phyloP scores from a whole-genome alignment of 2,329 filamentous ascomycete species.

The Trichoderma aggressivum region DNA sequence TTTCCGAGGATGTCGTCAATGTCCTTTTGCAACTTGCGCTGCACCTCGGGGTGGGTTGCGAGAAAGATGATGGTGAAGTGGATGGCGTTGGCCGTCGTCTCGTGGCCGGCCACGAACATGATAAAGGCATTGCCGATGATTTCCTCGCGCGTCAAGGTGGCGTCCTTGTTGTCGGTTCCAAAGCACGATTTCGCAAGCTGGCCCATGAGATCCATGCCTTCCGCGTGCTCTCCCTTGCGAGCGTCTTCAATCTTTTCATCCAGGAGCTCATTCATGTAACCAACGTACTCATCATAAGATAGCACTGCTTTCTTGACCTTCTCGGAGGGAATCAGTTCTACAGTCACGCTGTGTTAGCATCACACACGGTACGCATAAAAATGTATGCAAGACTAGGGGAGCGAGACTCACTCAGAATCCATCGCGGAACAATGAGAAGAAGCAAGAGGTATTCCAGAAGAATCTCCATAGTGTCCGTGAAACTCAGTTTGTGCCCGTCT shows the following conservation, averaged over 20 bases:
- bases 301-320: slow-evolving; percentile 49
- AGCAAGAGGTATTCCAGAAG: slow-evolving; percentile 62
- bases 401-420: slow-evolving; percentile 47
- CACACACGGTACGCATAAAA: not conserved
- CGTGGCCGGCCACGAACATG: slow-evolving; percentile 71
- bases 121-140: slow-evolving; percentile 71
- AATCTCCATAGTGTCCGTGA: slow-evolving; percentile 58
- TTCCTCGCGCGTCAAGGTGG: slow-evolving; percentile 56
- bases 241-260: slow-evolving; percentile 53
- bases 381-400: not conserved
- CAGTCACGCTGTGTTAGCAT: not conserved
- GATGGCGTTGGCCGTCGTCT: slow-evolving; percentile 73
- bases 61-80: slow-evolving; percentile 69
- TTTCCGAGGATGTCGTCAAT: slow-evolving; percentile 63
- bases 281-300: slow-evolving; percentile 60
- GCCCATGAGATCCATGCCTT: slow-evolving; percentile 53
- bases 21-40: slow-evolving; percentile 65
- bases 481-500: slow-evolving; percentile 60
- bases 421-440: slow-evolving; percentile 57
- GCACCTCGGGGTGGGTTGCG: slow-evolving; percentile 61
- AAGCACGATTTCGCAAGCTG: slow-evolving; percentile 46
- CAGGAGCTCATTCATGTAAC: slow-evolving; percentile 69
- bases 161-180: slow-evolving; percentile 27
- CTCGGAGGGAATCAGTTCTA: slow-evolving; percentile 48
- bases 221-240: slow-evolving; percentile 36